A percentile compares a stretch with the other conserved stretches of the same genome.
phyloP scores from a whole-genome alignment of 2,329 filamentous ascomycete genomes.

The Fusarium tricinctum region DNA sequence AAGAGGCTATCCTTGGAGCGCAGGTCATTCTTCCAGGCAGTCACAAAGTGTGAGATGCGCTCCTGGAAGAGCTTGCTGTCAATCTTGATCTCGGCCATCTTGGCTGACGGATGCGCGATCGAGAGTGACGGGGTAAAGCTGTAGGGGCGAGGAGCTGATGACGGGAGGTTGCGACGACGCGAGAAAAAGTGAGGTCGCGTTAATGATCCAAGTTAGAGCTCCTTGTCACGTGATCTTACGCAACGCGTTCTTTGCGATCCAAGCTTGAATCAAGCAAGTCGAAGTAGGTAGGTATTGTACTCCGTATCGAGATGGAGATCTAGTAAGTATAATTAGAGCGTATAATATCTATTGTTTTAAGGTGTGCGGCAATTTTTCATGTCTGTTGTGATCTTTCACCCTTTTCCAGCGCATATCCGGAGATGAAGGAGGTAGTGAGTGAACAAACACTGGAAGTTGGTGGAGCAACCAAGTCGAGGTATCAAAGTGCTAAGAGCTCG shows the following conservation, averaged over 20 bases:
- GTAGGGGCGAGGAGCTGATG: constrained; percentile 46
- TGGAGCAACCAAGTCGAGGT: constrained; percentile 35
- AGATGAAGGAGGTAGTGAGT: constrained; percentile 6
- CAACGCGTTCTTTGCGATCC: constrained; percentile 49
- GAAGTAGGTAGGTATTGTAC: not conserved
- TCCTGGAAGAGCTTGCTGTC: constrained; percentile 95
- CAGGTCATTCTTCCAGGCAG: constrained; percentile 97
- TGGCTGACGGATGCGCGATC: constrained; percentile 56
- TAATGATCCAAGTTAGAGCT: constrained; percentile 54
- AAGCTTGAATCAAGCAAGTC: constrained; percentile 27
- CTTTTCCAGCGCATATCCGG: not conserved
- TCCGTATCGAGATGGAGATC: not conserved
- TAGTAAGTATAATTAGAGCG: not conserved
- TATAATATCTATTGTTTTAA: not conserved
- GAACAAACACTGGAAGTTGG: constrained; percentile 30
- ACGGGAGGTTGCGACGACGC: constrained; percentile 52
- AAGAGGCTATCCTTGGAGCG: constrained; percentile 88
- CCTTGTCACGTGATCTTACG: constrained; percentile 54
- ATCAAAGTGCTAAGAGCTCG: not conserved
- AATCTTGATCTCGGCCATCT: constrained; percentile 90
- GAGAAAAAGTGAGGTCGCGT: constrained; percentile 61
- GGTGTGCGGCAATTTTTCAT: too few species aligned
- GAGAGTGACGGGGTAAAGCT: constrained; percentile 45
- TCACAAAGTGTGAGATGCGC: constrained; percentile 87
- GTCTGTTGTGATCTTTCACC: not conserved